Evolutionary conservation across 768 basidiomycete genomes (phyloP).

Genomic region (Boletus sensibilis): DNA sequence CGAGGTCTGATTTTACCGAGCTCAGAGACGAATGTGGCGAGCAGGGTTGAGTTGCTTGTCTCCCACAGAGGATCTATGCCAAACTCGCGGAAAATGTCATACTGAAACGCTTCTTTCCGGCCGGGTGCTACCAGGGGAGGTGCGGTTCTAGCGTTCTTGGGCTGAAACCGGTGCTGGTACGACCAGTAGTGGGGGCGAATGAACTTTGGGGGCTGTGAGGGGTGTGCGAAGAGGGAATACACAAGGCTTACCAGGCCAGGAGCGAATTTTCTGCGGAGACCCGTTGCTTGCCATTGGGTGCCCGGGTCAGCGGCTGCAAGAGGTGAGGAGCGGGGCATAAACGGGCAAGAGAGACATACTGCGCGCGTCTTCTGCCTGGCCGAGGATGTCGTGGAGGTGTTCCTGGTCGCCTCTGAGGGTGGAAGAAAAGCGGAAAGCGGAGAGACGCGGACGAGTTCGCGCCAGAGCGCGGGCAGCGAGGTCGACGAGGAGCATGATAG

Average conservation of each 20-base stretch:
- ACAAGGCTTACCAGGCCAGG: constrained; percentile 19
- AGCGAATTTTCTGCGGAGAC: constrained; percentile 29
- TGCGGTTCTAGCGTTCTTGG: constrained; percentile 20
- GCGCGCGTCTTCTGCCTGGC: constrained; percentile 23
- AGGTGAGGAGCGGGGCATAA: background rate
- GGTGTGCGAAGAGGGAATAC: background rate
- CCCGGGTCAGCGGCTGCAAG: constrained; percentile 8
- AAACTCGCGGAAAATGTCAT: constrained; percentile 71
- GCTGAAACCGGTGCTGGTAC: constrained; percentile 36
- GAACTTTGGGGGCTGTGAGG: constrained; percentile 35
- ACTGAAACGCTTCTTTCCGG: constrained; percentile 48
- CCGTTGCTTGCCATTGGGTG: constrained; percentile 22
- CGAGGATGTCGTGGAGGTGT: constrained; percentile 24
- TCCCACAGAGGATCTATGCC: constrained; percentile 73
- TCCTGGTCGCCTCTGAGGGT: constrained; percentile 26
- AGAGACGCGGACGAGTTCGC: constrained; percentile 3
- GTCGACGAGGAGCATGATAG: constrained; percentile 13
- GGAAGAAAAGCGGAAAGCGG: constrained; percentile 9
- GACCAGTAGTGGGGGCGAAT: constrained; percentile 46
- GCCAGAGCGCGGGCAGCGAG: constrained; percentile 13
- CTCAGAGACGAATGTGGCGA: constrained; percentile 59
- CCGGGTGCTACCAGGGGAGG: constrained; percentile 55
- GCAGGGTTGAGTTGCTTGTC: constrained; percentile 56
- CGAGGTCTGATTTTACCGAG: constrained; percentile 84
- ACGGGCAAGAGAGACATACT: background rate